Conservation (phyloP, 768 basidiomycete species). For the Tulasnella sp. region DNA sequence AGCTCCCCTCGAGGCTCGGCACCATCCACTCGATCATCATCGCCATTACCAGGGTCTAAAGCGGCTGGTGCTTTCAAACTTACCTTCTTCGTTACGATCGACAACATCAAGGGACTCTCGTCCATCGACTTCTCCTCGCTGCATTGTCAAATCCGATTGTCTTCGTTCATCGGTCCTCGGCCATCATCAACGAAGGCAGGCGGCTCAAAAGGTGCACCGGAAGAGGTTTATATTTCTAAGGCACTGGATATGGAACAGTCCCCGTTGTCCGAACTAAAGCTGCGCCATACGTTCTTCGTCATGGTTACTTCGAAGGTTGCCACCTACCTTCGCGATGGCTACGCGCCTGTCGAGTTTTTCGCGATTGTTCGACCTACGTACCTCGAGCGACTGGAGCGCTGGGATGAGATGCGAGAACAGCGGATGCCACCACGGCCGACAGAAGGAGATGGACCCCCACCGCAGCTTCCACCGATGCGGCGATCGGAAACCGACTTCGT, state of each 20-base stretch:
- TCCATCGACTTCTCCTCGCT: slow-evolving; percentile 80
- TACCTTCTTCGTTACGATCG: slow-evolving; percentile 74
- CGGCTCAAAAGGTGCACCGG: slow-evolving; percentile 63
- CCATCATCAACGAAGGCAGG: slow-evolving; percentile 66
- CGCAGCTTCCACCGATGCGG: slow-evolving; percentile 50
- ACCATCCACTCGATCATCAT: slow-evolving; percentile 61
- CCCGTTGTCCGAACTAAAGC: slow-evolving; percentile 67
- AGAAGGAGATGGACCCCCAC: slow-evolving; percentile 24
- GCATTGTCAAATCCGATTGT: slow-evolving; percentile 81
- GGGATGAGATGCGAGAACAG: slow-evolving; percentile 88
- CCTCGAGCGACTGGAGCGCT: slow-evolving; percentile 78
- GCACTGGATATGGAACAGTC: slow-evolving; percentile 62
- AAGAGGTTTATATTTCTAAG: slow-evolving; percentile 74
- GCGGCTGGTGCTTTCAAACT: slow-evolving; percentile 72
- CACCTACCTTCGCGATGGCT: slow-evolving; percentile 58
- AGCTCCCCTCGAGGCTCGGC: slow-evolving; percentile 49
- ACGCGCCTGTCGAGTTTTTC: slow-evolving; percentile 85
- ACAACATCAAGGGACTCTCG: slow-evolving; percentile 79
- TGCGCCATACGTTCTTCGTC: slow-evolving; percentile 73
- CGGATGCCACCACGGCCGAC: slow-evolving; percentile 28
- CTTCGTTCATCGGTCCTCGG: slow-evolving; percentile 70
- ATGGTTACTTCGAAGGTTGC: slow-evolving; percentile 64
- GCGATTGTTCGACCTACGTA: slow-evolving; percentile 73
- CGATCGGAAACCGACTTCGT: slow-evolving; percentile 90
- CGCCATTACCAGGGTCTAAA: slow-evolving; percentile 50